phyloP scores from a whole-genome alignment of 2,329 filamentous ascomycete genomes.

The Aspergillus floridensis region DNA sequence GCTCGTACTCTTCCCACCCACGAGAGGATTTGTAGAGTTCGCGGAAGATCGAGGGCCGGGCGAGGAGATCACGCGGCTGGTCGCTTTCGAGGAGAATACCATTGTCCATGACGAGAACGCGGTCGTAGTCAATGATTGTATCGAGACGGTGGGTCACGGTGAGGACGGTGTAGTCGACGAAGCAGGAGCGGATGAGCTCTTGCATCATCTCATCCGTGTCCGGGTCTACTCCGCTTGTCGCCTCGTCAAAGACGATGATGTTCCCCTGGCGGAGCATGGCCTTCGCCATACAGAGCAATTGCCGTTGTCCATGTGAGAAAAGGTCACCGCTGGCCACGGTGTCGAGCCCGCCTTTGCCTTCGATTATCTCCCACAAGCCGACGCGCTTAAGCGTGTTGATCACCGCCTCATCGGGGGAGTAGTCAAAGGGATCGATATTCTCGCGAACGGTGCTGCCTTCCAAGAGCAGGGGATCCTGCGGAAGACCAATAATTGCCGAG shows the following conservation, averaged over 20 bases:
- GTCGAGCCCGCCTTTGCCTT: neutral
- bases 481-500: neutral
- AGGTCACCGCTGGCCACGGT: neutral
- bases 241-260: conserved; percentile 2
- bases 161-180: neutral
- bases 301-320: conserved; percentile 3
- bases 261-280: conserved; percentile 3
- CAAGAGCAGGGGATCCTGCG: neutral
- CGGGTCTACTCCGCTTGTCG: conserved; percentile 1
- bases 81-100: neutral
- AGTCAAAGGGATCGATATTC: neutral
- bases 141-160: neutral
- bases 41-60: neutral
- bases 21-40: neutral
- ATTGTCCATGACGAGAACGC: neutral
- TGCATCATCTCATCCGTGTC: conserved; percentile 3
- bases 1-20: neutral
- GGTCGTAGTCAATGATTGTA: neutral
- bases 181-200: neutral
- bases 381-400: conserved; percentile 5
- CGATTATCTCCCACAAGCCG: conserved; percentile 7
- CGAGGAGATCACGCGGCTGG: neutral
- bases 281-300: neutral
- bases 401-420: neutral
- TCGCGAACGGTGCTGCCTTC: neutral